Base-by-base conservation (phyloP, 441 rosid genomes). In the Gossypium trilobum region DNA sequence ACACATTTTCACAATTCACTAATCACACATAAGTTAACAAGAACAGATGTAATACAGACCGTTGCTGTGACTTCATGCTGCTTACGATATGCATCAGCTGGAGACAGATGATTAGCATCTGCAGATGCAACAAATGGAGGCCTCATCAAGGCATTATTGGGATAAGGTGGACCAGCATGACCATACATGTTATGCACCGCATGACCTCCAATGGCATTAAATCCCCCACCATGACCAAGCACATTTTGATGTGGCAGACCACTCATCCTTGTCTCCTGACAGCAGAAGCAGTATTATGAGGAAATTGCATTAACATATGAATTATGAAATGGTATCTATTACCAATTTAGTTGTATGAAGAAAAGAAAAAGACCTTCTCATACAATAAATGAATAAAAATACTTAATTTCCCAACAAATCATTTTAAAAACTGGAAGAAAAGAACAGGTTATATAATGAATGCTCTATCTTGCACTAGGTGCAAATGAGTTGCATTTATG, bases 31-130 rank as follows among this genome's bases (percentile, higher is more conserved):
- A 14, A 59, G 51, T 44, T 23, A 73, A 19, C 71, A 11, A 46
- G 27, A 46, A 70, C 77, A 70, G 77, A 25, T 62, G 70, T 74
- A 44, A 39, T 60, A 85, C 90, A 70, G 51, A 93, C 98, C 82
- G 85, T 90, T 72, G 92, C 88, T 67, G 92, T 80, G 78, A 93
- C 90, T 90, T 93, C 97, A 77, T 93, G 98, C 71, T 86, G 91
- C 74, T 82, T 88, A 58, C 92, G 68, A 77, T 91, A 93, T 60
- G 74, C 82, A 78, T 91, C 97, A 73, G 78, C 90, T 51, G 98
- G 79, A 5, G 97, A 86, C 58, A 87, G 80, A 75, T 78, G 80
- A 58, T 76, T 7, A 61, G 74, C 73, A 79, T 87, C 93, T 36
- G 84, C 66, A 57, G 84, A 74, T 75, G 87, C 86, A 70, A 56